Evolutionary conservation across 164 flowering plant species (phyloP), one percentile per base, ranked within the genome.

Genomic region (Litsea cubeba): DNA sequence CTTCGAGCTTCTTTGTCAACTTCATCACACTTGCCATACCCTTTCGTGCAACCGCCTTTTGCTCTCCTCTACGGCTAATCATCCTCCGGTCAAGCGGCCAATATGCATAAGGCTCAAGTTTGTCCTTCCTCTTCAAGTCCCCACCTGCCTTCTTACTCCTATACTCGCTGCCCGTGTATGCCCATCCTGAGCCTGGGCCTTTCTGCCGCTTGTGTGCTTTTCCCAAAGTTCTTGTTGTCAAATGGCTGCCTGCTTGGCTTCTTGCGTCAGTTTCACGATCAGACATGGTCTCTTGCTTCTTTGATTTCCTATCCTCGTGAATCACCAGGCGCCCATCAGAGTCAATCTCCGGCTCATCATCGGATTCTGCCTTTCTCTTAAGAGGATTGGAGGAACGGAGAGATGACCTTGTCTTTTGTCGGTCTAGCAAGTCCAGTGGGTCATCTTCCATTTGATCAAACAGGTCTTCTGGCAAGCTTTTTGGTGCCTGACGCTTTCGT

Each of bases 31-130:
- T 88, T 1, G 89, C 82, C 92, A 96, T 92, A 28, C 99, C 98
- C 76, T 85, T 91, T 67, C 93, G 83, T 8, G 99, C 99, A 71
- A 88, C 86, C 1, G 90, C 91, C 63, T 90, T 82, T 32, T 94
- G 97, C 81, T 94, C 93, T n/a, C 91, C 89, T 64, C 98, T 87
- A 54, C 91, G 90, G 76, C 97, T 96, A 86, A 96, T 77, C 99
- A 96, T 90, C 78, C 94, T 94, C n/a, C 95, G 85, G 75, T 96
- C 99, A 14, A 96, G 93, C 2, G 99, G 98, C 99, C 99, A 96
- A 70, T 94, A 96, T 0, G 99, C 99, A 79, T 90, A 94, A 49
- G 99, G 98, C 79, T 96, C 99, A 66, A 96, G 95, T 83, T 92
- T 96, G 68, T 84, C 96, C 83, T 94, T 96, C 85, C 81, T 92